Conservation (phyloP, 2,329 filamentous ascomycete species). For the Penicillium hordei region DNA sequence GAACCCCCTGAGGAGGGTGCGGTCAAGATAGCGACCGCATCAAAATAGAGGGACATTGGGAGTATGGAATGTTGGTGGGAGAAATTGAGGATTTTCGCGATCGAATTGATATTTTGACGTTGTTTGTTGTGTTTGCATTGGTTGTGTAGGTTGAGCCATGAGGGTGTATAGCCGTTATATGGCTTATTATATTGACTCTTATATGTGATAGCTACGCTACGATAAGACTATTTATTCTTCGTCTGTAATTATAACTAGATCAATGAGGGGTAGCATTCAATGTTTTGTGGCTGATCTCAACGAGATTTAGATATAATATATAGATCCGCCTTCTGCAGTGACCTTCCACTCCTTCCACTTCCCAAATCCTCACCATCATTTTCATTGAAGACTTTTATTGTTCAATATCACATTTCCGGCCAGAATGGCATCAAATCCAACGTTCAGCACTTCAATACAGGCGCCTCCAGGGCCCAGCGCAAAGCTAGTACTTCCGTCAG, state of each 20-base stretch:
- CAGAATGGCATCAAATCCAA: conserved; percentile 8
- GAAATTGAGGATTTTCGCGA: conserved; percentile 8
- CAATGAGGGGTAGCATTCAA: background rate
- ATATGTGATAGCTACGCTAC: no score
- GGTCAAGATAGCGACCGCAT: conserved; percentile 74
- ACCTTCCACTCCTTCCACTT: background rate
- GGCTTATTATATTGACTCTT: background rate
- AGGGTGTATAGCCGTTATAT: background rate
- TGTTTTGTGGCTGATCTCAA: background rate
- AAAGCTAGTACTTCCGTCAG: conserved; percentile 25
- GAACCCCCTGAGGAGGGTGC: conserved; percentile 71
- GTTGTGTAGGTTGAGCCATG: background rate
- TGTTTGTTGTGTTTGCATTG: conserved; percentile 32
- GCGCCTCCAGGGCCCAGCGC: conserved; percentile 25
- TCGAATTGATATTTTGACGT: conserved; percentile 1
- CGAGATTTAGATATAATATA: background rate
- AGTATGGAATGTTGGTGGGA: conserved; percentile 4
- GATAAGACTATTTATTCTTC: background rate
- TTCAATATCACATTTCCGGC: background rate
- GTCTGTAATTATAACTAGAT: background rate
- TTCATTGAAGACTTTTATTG: background rate
- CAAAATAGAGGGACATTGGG: conserved; percentile 90
- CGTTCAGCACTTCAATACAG: conserved; percentile 22
- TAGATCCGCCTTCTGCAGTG: background rate
- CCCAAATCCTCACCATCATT: background rate